Base-by-base conservation (phyloP, 345 rosid genomes). In the Pseudoturritis turrita region DNA sequence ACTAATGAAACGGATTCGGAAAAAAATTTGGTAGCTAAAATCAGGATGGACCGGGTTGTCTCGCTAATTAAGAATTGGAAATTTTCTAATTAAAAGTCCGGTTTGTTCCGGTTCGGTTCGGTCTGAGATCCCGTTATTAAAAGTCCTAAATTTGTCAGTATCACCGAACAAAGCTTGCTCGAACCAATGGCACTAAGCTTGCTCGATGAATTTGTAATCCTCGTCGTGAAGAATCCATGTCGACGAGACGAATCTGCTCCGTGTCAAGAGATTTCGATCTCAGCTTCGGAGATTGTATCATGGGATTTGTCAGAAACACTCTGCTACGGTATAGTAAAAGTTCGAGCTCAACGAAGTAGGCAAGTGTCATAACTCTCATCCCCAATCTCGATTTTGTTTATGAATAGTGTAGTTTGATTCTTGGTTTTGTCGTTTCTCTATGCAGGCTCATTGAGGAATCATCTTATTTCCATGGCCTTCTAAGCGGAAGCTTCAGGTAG, bases 401-500 rank as follows among this genome's bases (percentile, higher is more conserved):
- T 8, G 36, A 15, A 10, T 4, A 50, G 1, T 49, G 56, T 21
- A 11, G 10, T 33, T n/a, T 43, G 29, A 50, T 68, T 35, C 21
- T 37, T 17, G 10, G 25, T 21, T 66, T 37, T 10, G 1, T 29
- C 37, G 10, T 31, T 1, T 6, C 10, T 63, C 5, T 39, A 17
- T 26, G 39, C 76, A 89, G 92, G 74, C 88, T 90, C 52, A 52
- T 77, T 33, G 77, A 83, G 56, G 78, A 77, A 37, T 90, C 91
- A 19, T 81, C 91, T 0, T 90, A 85, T 73, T 88, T 90, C 70
- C 83, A 62, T 46, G 87, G 83, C 43, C 85, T 90, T 41, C 82
- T 90, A 31, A 28, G 83, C 17, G 89, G 93, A 71, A 82, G 86
- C 81, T 90, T 90, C 72, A 81, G 91, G 96, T 86, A 44, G 74